Conservation (phyloP, 345 rosid species). For the Arabidopsis thaliana region TAIR10.1 NC_003070.9:18530001-18530500, state of each 20-base stretch:
- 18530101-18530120: constrained; percentile 21
- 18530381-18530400: constrained; percentile 96
- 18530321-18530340: constrained; percentile 77
- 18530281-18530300: not conserved
- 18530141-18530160: constrained; percentile 20
- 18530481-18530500: constrained; percentile 70
- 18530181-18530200: constrained; percentile 31
- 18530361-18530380: constrained; percentile 98
- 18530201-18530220: constrained; percentile 32
- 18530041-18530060: constrained; percentile 8
- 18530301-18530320: constrained; percentile 23
- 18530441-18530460: constrained; percentile 99
- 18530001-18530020: constrained; percentile 11
- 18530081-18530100: constrained; percentile 23
- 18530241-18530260: constrained; percentile 23
- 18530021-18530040: constrained; percentile 20
- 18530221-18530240: constrained; percentile 18
- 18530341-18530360: constrained; percentile 97
- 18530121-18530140: constrained; percentile 25
- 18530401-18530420: constrained; percentile 87
- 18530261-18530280: constrained; percentile 6
- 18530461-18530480: constrained; percentile 93
- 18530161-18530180: constrained; percentile 26
- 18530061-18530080: constrained; percentile 23
- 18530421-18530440: constrained; percentile 95